A percentile compares a stretch with the other conserved stretches of the same genome.
phyloP scores from a whole-genome alignment of 1,284 basidiomycete species.

The Somion occarium region DNA sequence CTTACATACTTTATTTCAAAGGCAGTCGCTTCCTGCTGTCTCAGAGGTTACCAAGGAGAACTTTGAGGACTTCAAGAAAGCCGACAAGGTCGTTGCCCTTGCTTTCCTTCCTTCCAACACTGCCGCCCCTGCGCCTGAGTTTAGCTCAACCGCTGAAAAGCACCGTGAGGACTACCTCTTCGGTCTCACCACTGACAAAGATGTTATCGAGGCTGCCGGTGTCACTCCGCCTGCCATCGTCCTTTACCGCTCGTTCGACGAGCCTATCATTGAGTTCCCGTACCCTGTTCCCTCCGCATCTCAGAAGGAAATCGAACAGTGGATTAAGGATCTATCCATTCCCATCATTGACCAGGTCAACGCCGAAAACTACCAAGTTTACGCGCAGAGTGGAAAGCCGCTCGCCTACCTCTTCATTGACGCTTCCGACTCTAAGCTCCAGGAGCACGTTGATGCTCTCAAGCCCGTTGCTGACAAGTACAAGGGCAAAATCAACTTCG shows the following conservation, averaged over 20 bases:
- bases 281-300: constrained; percentile 58
- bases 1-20: constrained; percentile 28
- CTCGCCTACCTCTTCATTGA: constrained; percentile 96
- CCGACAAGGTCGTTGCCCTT: constrained; percentile 90
- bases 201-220: constrained; percentile 65
- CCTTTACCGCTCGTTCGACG: constrained; percentile 93
- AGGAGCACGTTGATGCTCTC: constrained; percentile 65
- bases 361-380: constrained; percentile 90
- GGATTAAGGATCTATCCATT: constrained; percentile 82
- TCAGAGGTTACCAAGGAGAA: constrained; percentile 73
- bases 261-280: constrained; percentile 71
- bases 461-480: constrained; percentile 75
- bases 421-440: constrained; percentile 65
- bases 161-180: constrained; percentile 94
- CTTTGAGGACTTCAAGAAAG: constrained; percentile 81
- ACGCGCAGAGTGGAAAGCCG: constrained; percentile 81
- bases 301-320: constrained; percentile 63
- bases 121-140: constrained; percentile 66
- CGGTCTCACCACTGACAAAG: constrained; percentile 75
- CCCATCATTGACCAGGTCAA: constrained; percentile 92
- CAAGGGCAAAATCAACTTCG: constrained; percentile 93
- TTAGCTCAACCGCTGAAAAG: constrained; percentile 76
- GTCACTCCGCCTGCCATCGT: constrained; percentile 82
- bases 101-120: constrained; percentile 76
- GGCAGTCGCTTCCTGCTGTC: constrained; percentile 95